Conservation (phyloP, 2,329 filamentous ascomycete genomes). For the Alternaria longipes region DNA sequence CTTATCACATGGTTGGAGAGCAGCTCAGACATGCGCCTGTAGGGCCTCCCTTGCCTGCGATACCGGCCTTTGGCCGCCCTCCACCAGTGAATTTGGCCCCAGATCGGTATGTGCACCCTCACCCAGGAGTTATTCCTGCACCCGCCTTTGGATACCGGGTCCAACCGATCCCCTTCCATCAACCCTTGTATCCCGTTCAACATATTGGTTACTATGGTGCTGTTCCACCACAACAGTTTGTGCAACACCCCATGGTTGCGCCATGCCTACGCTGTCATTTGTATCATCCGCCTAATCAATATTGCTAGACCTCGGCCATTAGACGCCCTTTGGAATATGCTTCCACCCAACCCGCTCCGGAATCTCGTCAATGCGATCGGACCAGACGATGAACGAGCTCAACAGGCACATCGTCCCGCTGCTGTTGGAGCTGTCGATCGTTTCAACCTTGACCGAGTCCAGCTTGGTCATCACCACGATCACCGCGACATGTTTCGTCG, state of each 20-base stretch:
- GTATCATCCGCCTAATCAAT: conserved; percentile 20
- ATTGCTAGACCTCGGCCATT: conserved; percentile 13
- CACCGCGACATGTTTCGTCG: not conserved
- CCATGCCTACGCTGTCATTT: conserved; percentile 16
- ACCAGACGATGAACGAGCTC: not conserved
- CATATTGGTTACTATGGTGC: conserved; percentile 7
- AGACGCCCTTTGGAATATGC: not conserved
- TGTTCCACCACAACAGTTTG: conserved; percentile 4
- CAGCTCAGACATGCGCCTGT: conserved; percentile 19
- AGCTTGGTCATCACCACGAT: not conserved
- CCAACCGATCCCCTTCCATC: conserved; percentile 8
- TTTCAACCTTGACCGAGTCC: not conserved
- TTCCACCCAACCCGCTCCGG: not conserved
- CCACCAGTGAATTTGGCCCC: not conserved
- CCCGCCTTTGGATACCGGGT: conserved; percentile 2
- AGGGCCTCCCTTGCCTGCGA: not conserved
- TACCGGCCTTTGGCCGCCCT: conserved; percentile 2
- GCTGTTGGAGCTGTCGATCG: not conserved
- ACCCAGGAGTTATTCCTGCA: not conserved
- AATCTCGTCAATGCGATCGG: not conserved
- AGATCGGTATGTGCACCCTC: conserved; percentile 25
- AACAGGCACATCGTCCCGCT: not conserved
- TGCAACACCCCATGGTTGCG: conserved; percentile 1
- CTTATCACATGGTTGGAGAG: conserved; percentile 33
- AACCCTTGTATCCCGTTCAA: conserved; percentile 2